Evolutionary conservation across 2,329 filamentous ascomycete genomes (phyloP).

Genomic region (Fusarium pseudocircinatum): DNA sequence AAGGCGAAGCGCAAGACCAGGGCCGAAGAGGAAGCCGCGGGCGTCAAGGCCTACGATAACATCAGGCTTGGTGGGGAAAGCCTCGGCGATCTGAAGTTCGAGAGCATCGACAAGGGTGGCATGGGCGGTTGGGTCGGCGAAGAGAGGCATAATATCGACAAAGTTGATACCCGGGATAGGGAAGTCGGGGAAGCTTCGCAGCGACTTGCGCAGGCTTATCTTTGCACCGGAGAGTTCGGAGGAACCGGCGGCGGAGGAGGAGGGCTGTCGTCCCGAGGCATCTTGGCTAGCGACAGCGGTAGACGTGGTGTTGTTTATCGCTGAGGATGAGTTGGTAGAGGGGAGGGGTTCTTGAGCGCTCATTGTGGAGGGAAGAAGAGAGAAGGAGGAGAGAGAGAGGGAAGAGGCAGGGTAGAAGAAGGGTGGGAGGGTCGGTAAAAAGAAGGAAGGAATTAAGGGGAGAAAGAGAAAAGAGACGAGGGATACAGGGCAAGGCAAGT

Average conservation of each 20-base stretch:
- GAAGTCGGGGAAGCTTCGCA: constrained; percentile 92
- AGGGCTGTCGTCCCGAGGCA: constrained; percentile 71
- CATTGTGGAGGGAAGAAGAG: constrained; percentile 49
- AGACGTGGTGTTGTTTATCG: constrained; percentile 43
- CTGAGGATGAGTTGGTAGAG: constrained; percentile 40
- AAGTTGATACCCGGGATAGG: constrained; percentile 93
- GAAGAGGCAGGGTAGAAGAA: constrained; percentile 41
- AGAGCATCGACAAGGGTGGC: constrained; percentile 82
- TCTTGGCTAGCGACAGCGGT: constrained; percentile 54
- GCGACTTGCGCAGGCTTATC: constrained; percentile 74
- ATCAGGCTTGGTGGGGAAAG: constrained; percentile 76
- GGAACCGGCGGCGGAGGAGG: constrained; percentile 69
- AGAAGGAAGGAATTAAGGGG: constrained; percentile 43
- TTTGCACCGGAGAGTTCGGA: constrained; percentile 74
- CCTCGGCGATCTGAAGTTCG: constrained; percentile 79
- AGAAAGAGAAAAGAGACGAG: constrained; percentile 42
- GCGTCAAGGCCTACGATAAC: constrained; percentile 94
- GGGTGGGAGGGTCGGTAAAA: constrained; percentile 43
- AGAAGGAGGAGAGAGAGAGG: constrained; percentile 42
- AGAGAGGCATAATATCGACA: constrained; percentile 97
- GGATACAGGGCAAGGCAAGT: constrained; percentile 30
- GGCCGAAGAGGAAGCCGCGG: constrained; percentile 94
- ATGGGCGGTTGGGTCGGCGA: constrained; percentile 80
- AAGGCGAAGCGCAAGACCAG: constrained; percentile 83
- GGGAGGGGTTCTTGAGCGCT: constrained; percentile 41